Conservation (phyloP, 495 filamentous ascomycete species). For the Annulohypoxylon maeteangense region DNA sequence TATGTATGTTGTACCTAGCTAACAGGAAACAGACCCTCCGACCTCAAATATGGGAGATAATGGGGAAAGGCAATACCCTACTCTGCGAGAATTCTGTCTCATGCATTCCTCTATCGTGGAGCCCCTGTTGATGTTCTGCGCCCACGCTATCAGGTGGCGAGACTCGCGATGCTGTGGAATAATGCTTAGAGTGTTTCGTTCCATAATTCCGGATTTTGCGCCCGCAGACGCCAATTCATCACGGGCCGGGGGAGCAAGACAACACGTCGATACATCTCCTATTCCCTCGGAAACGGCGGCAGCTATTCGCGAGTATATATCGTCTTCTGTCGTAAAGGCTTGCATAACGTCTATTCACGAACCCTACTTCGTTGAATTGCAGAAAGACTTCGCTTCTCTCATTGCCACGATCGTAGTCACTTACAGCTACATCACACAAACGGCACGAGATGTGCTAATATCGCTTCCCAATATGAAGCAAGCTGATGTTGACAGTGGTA, state of each 20-base stretch:
- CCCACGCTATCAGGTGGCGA: constrained; percentile 87
- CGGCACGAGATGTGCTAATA: constrained; percentile 65
- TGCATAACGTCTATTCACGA: constrained; percentile 91
- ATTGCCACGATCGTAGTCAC: constrained; percentile 85
- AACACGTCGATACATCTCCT: constrained; percentile 50
- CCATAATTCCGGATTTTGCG: constrained; percentile 82
- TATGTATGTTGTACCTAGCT: neutral
- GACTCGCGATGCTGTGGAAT: constrained; percentile 89
- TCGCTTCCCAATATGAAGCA: constrained; percentile 64
- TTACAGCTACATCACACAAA: constrained; percentile 72
- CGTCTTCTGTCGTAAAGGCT: constrained; percentile 80
- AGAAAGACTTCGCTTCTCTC: constrained; percentile 88
- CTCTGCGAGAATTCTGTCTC: constrained; percentile 82
- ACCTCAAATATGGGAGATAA: constrained; percentile 5
- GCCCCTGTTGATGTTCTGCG: constrained; percentile 89
- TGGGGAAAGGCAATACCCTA: constrained; percentile 53
- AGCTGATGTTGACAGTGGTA: constrained; percentile 68
- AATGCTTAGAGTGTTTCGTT: constrained; percentile 84
- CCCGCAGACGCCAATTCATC: constrained; percentile 35
- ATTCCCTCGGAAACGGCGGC: constrained; percentile 61
- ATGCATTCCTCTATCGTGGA: constrained; percentile 82
- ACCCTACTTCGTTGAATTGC: constrained; percentile 94
- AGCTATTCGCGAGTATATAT: constrained; percentile 91
- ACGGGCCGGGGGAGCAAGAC: constrained; percentile 1
- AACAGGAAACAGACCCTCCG: constrained; percentile 23